phyloP scores from a whole-genome alignment of 2,329 filamentous ascomycete species.

The Zymoseptoria tritici region DNA sequence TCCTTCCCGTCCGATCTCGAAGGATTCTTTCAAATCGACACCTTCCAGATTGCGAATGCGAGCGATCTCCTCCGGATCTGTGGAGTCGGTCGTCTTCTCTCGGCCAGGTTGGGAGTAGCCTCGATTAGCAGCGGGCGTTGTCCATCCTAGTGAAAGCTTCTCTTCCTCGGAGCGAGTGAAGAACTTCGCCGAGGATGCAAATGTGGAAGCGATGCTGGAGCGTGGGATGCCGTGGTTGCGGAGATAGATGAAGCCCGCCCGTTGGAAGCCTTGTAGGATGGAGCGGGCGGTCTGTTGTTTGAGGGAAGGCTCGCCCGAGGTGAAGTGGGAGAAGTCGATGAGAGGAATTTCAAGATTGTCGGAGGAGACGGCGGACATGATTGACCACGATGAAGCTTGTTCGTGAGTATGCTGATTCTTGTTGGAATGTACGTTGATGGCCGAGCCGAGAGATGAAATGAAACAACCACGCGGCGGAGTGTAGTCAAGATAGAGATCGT shows the following conservation, averaged over 20 bases:
- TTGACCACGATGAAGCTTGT: slow-evolving; percentile 16
- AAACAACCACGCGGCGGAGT: slow-evolving; percentile 2
- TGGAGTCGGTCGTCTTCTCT: slow-evolving; percentile 60
- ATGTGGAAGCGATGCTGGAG: slow-evolving; percentile 27
- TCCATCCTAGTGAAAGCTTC: slow-evolving; percentile 63
- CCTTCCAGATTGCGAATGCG: slow-evolving; percentile 45
- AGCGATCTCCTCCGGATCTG: slow-evolving; percentile 50
- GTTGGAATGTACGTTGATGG: background rate
- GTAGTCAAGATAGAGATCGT: slow-evolving; percentile 8
- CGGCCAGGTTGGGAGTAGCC: slow-evolving; percentile 46
- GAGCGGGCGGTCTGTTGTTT: slow-evolving; percentile 50
- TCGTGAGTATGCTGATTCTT: background rate
- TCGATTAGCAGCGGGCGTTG: slow-evolving; percentile 42
- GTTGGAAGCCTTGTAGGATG: slow-evolving; percentile 73
- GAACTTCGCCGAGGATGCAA: slow-evolving; percentile 55
- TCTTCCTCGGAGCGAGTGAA: slow-evolving; percentile 55
- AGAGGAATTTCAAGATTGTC: slow-evolving; percentile 40
- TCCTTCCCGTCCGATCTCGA: slow-evolving; percentile 56
- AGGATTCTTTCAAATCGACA: slow-evolving; percentile 49
- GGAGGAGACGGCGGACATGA: slow-evolving; percentile 25
- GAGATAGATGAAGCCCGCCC: slow-evolving; percentile 82
- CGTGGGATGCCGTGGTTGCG: slow-evolving; percentile 66
- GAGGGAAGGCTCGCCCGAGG: slow-evolving; percentile 47
- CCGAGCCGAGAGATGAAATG: background rate
- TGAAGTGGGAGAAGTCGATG: slow-evolving; percentile 67